phyloP scores from a whole-genome alignment of 495 filamentous ascomycete species.

The Penicillium coprophilum region DNA sequence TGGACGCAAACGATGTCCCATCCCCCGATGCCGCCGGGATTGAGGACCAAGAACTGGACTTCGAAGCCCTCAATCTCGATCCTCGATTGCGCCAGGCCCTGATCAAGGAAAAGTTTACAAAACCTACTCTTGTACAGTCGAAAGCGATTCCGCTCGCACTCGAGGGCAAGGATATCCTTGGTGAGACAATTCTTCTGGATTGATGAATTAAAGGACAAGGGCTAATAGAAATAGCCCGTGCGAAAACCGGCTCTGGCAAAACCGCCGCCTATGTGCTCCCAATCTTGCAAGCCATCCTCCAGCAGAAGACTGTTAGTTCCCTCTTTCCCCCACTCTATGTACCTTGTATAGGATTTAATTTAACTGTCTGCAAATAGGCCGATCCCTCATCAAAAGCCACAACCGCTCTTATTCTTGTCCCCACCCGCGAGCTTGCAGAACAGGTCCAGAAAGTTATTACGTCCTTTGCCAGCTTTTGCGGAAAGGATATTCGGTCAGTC shows the following conservation, averaged over 20 bases:
- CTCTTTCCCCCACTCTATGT: not conserved
- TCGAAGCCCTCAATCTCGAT: slow-evolving; percentile 68
- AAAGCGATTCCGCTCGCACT: slow-evolving; percentile 86
- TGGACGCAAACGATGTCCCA: slow-evolving; percentile 59
- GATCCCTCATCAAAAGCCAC: slow-evolving; percentile 48
- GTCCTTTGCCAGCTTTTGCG: slow-evolving; percentile 75
- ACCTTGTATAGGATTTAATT: not conserved
- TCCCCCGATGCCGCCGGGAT: slow-evolving; percentile 35
- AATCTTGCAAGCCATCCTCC: slow-evolving; percentile 75
- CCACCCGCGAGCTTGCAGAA: slow-evolving; percentile 88
- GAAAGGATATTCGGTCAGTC: slow-evolving; percentile 73
- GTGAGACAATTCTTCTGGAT: slow-evolving; percentile 30
- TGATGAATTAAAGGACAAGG: not conserved
- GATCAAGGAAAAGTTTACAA: slow-evolving; percentile 76
- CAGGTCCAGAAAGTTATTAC: slow-evolving; percentile 78
- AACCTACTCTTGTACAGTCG: slow-evolving; percentile 81
- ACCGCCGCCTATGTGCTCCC: slow-evolving; percentile 97
- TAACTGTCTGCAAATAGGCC: slow-evolving; percentile 21
- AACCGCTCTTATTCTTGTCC: slow-evolving; percentile 82
- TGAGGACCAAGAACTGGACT: slow-evolving; percentile 34
- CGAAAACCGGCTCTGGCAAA: slow-evolving; percentile 93
- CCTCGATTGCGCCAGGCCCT: slow-evolving; percentile 82
- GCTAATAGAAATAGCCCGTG: slow-evolving; percentile 58
- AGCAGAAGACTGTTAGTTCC: slow-evolving; percentile 63
- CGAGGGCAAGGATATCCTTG: slow-evolving; percentile 88